phyloP scores from a whole-genome alignment of 176 grass and related monocot genomes.

The Eragrostis nindensis region DNA sequence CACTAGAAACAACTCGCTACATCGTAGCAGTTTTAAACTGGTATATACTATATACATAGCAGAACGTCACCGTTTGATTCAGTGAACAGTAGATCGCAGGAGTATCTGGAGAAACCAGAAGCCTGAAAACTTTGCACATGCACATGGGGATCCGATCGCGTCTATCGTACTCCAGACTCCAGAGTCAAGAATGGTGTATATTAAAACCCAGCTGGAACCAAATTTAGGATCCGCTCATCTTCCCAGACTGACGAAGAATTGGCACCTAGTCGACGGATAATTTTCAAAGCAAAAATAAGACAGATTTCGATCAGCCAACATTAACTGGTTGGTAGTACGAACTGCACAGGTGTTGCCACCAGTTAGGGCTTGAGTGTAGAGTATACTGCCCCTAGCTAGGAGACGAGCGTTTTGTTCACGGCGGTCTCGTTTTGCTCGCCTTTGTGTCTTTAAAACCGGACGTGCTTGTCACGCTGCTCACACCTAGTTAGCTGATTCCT shows the following conservation, averaged over 20 bases:
- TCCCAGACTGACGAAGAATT: background rate
- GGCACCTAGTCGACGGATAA: background rate
- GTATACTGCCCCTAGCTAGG: no score
- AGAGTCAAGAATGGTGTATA: background rate
- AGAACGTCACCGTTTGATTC: background rate
- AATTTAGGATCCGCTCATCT: background rate
- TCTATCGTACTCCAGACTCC: background rate
- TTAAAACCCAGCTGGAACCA: background rate
- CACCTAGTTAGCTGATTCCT: no score
- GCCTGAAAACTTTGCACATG: background rate
- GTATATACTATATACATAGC: no score
- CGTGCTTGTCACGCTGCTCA: background rate
- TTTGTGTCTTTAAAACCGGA: background rate
- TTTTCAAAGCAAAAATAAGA: background rate
- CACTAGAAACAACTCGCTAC: no score
- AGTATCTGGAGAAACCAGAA: background rate
- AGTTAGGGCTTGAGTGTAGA: background rate
- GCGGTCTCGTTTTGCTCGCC: background rate
- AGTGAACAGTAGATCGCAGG: background rate
- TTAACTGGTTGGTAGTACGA: background rate
- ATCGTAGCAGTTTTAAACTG: no score
- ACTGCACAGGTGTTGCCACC: background rate
- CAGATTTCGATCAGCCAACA: background rate
- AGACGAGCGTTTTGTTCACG: no score
- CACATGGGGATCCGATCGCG: background rate